Conservation (phyloP, 108 stramenopile species). For the Nannochloropsis gaditana region DNA sequence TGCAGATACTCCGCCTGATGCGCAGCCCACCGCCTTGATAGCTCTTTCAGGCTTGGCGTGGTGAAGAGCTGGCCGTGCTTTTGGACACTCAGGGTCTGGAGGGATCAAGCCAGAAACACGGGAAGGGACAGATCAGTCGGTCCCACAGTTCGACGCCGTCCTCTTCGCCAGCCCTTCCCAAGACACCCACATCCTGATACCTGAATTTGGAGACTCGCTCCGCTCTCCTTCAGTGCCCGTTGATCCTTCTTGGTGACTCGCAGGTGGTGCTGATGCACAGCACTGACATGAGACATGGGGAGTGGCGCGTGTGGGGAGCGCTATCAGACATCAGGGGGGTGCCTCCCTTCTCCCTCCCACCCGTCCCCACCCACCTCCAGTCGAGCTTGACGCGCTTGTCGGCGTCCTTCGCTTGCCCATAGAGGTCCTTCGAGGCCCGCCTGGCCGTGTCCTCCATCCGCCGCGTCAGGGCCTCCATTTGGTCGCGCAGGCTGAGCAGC, state of each 20-base stretch:
- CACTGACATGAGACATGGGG: background rate
- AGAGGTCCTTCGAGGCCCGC: background rate
- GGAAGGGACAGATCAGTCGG: background rate
- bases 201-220: conserved; percentile 13
- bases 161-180: background rate
- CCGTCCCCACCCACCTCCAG: background rate
- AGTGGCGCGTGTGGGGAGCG: too few relatives aligned
- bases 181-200: background rate
- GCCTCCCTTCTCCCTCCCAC: background rate
- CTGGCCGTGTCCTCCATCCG: background rate
- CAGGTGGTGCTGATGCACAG: conserved; percentile 43
- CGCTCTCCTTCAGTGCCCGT: conserved; percentile 21
- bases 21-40: conserved; percentile 30
- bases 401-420: background rate
- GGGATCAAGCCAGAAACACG: conserved; percentile 25
- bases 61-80: conserved; percentile 37
- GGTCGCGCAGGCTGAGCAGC: background rate
- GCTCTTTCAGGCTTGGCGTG: conserved; percentile 30
- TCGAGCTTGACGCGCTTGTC: conserved; percentile 16
- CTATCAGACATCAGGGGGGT: background rate
- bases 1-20: conserved; percentile 42
- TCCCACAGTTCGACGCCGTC: background rate
- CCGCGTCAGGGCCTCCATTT: background rate
- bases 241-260: conserved; percentile 52
- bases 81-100: conserved; percentile 26